Base-by-base conservation (phyloP, 345 rosid genomes). In the Physaria fendleri region DNA sequence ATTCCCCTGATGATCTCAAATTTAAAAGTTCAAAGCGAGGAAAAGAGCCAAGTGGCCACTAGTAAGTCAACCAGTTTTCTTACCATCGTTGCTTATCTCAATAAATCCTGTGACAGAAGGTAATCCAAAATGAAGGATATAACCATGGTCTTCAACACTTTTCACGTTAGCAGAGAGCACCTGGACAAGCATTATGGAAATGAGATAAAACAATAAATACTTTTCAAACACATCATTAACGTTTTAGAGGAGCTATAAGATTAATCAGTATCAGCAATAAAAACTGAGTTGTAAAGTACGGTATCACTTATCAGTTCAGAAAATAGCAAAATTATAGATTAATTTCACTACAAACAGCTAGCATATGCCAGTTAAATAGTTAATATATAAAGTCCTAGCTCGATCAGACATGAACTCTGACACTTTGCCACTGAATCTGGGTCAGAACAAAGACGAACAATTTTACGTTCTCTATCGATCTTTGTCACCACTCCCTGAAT, bases 71-170 rank as follows among this genome's bases (percentile, higher is more conserved):
- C 27, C 33, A 9, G 13, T 37, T 55, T 28, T 40, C 51, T 41
- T 78, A 82, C 97, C 93, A 65, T 68, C 72, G 44, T 71, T 59
- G 57, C 78, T 67, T 60, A 51, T 73, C 78, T 77, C 79, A 54
- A 89, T 74, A 78, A 93, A 93, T 5, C 99, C 99, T 41, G 68
- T 72, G 65, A 89, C 77, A 38, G 87, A 83, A 70, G 94, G 77
- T 55, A 72, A 68, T 41, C 99, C 99, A 77, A 89, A 87, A 71
- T 89, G 80, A 69, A 93, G 95, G 56, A 93, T 85, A 77, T 79
- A 93, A 46, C 99, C 99, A 62, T 93, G 99, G 72, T 93, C 99
- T 80, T 93, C 99, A 23, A 89, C 37, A 65, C 99, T 93, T 79
- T 81, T 93, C 53, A 87, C 86, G 29, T 71, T 80, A 15, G 94